Base-by-base conservation (phyloP, 441 rosid species). In the Viola pubescens region DNA sequence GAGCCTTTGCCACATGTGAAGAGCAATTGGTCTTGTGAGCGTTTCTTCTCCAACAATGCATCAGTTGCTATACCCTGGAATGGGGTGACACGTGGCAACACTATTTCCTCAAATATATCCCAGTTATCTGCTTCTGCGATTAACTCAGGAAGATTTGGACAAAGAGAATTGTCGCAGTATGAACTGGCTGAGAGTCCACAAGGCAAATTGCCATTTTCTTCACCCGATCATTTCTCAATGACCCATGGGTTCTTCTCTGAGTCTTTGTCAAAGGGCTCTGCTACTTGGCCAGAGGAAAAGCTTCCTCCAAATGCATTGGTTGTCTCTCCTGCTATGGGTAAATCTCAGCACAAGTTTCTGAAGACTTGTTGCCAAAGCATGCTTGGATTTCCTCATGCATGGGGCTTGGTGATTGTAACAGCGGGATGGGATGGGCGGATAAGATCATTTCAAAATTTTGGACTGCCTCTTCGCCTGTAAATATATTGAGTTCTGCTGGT, bases 231-330 rank as follows among this genome's bases (percentile, higher is more conserved):
- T 52, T 83, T 87, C 74, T 74, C 85, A 5, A 49, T 78, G 46
- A 77, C 77, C 61, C 78, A 71, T 4, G 92, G 84, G 51, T 74
- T 70, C 57, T 71, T 79, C 57, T 72, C 80, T 6, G 92, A 84
- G 75, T 78, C 88, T 12, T 64, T 83, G 56, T 76, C 96, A 0
- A 89, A 79, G 72, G 89, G 96, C 49, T 75, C 95, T 0, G 96
- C 92, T 0, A 92, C 97, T 4, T 92, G 96, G 97, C 98, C 98
- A 0, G 98, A 87, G 66, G 98, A 92, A 77, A 81, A 78, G 69
- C 92, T 92, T 58, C 85, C 82, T 49, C n/a, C 70, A 45, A 75
- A 80, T 1, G 74, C 75, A 67, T 64, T 70, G 4, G 59, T 54
- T 49, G 66, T 75, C 46, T 45, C 65, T 8, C 62, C 84, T 9